Conservation (phyloP, 352 stramenopile species). For the Globisporangium lucens region DNA sequence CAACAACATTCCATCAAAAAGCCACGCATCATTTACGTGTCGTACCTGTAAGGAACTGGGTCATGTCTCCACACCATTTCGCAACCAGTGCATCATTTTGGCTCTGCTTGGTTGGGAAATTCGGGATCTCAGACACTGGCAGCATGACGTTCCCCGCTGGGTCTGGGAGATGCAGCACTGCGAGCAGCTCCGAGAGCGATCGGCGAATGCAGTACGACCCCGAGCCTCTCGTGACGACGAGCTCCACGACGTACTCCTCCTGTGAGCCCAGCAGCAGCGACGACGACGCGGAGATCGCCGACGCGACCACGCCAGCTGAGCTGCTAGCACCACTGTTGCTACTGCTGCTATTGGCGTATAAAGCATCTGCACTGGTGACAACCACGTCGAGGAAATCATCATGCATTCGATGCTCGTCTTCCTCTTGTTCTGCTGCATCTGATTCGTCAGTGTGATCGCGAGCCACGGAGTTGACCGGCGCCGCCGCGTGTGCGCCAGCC, state of each 20-base stretch:
- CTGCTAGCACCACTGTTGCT: slow-evolving; percentile 7
- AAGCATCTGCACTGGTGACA: slow-evolving; percentile 56
- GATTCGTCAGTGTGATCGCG: background rate
- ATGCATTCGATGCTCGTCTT: slow-evolving; percentile 16
- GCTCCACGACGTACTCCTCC: slow-evolving; percentile 46
- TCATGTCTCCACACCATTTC: slow-evolving; percentile 69
- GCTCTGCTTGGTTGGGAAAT: slow-evolving; percentile 49
- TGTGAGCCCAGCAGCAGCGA: slow-evolving; percentile 22
- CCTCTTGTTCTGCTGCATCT: slow-evolving; percentile 4
- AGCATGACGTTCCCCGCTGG: background rate
- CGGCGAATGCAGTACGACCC: slow-evolving; percentile 57
- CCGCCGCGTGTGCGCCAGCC: background rate
- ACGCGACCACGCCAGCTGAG: slow-evolving; percentile 35
- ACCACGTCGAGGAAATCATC: slow-evolving; percentile 55
- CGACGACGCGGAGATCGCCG: slow-evolving; percentile 29
- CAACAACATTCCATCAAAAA: background rate
- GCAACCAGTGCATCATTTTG: slow-evolving; percentile 53
- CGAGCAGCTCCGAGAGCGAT: slow-evolving; percentile 36
- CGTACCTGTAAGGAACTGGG: slow-evolving; percentile 40
- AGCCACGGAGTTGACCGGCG: background rate
- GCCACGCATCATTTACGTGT: no score
- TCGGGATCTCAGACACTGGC: slow-evolving; percentile 17
- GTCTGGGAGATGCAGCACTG: slow-evolving; percentile 24
- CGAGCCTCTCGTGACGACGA: slow-evolving; percentile 50
- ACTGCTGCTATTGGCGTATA: slow-evolving; percentile 4